Conservation (phyloP, 1,139 yeast genomes). For the Nakaseomyces kungkrabaensis region DNA sequence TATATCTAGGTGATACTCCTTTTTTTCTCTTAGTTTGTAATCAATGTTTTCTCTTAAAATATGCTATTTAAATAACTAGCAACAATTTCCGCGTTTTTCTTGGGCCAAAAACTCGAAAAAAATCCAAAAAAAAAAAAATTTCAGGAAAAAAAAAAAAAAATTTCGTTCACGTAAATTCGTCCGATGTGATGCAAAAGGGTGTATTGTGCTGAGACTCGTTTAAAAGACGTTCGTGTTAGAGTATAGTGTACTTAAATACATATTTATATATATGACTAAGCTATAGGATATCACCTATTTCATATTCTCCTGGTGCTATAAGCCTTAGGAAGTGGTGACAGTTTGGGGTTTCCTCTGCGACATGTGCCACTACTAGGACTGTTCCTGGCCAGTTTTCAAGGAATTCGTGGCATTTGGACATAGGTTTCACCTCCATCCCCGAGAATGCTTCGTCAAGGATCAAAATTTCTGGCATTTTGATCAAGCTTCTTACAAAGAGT, state of each 20-base stretch:
- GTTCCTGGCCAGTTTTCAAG: conserved; percentile 58
- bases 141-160: neutral
- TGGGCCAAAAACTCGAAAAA: no score
- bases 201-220: no score
- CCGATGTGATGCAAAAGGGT: no score
- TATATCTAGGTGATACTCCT: no score
- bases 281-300: conserved; percentile 14
- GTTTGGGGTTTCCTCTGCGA: conserved; percentile 48
- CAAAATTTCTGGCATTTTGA: conserved; percentile 65
- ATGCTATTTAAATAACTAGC: neutral
- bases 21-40: no score
- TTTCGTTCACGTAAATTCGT: neutral
- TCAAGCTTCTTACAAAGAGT: conserved; percentile 62
- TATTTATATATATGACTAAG: no score
- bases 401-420: conserved; percentile 57
- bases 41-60: no score
- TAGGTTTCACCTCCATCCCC: conserved; percentile 67
- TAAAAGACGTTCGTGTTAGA: no score
- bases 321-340: conserved; percentile 43
- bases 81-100: neutral
- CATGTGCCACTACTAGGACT: conserved; percentile 70
- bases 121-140: no score
- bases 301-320: conserved; percentile 29
- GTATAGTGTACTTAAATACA: no score
- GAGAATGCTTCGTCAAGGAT: conserved; percentile 91